phyloP scores from a whole-genome alignment of 2,329 filamentous ascomycete genomes.

The Trichoderma harzianum region DNA sequence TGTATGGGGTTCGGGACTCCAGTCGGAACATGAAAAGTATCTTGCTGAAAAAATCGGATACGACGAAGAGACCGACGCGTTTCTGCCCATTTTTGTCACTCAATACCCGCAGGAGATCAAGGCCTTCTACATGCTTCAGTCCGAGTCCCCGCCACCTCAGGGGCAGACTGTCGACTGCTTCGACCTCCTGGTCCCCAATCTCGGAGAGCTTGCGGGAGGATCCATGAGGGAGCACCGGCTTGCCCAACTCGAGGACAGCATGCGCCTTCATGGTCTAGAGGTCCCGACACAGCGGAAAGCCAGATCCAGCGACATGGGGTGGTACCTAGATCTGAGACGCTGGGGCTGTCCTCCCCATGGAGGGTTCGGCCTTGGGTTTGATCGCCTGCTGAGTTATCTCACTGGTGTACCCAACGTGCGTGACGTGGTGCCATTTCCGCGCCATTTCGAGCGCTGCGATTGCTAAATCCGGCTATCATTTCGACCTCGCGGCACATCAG shows the following conservation, averaged over 20 bases:
- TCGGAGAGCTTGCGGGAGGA: conserved; percentile 84
- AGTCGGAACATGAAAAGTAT: conserved; percentile 90
- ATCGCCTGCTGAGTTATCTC: conserved; percentile 80
- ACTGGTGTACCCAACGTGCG: conserved; percentile 77
- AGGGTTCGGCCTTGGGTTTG: conserved; percentile 87
- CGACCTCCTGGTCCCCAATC: conserved; percentile 79
- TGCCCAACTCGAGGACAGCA: conserved; percentile 62
- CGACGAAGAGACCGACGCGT: conserved; percentile 41
- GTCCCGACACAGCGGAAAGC: conserved; percentile 32
- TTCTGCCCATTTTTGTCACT: conserved; percentile 80
- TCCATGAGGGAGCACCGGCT: conserved; percentile 84
- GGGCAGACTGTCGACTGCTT: conserved; percentile 77
- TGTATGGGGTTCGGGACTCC: conserved; percentile 69
- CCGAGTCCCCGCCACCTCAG: conserved; percentile 27
- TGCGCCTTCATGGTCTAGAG: conserved; percentile 65
- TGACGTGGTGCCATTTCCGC: conserved; percentile 82
- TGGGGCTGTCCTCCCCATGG: conserved; percentile 93
- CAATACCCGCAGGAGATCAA: conserved; percentile 88
- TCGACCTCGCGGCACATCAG: not conserved
- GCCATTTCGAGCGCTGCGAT: conserved; percentile 64
- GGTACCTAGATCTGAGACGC: conserved; percentile 84
- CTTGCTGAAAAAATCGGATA: conserved; percentile 66
- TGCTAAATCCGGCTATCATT: conserved; percentile 38
- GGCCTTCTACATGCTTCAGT: conserved; percentile 70
- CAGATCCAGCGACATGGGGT: conserved; percentile 52